These are phyloP conservation scores for Scedosporium minutisporum DNA, from an alignment of 2,329 filamentous ascomycete species.

Conservation along the genomic window DNA sequence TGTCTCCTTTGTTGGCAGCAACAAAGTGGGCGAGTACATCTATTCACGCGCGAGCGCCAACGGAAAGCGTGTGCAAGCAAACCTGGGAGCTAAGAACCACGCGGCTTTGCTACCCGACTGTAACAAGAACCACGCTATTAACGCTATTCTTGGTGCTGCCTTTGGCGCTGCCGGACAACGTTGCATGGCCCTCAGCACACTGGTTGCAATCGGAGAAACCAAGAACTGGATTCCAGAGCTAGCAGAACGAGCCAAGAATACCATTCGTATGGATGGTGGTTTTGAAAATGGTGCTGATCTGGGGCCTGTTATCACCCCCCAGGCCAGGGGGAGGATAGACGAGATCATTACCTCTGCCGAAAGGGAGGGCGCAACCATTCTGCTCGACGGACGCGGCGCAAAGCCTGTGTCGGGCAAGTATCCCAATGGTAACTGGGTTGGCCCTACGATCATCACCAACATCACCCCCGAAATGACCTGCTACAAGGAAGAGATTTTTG, in stretches of 20 bases:
- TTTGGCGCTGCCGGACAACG: slow-evolving; percentile 79
- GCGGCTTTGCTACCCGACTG: slow-evolving; percentile 75
- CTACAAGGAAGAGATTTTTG: slow-evolving; percentile 80
- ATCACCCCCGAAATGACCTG: slow-evolving; percentile 74
- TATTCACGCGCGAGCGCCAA: slow-evolving; percentile 69
- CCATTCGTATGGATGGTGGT: slow-evolving; percentile 65
- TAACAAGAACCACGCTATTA: slow-evolving; percentile 84
- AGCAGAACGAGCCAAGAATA: slow-evolving; percentile 64
- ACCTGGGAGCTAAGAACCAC: slow-evolving; percentile 83
- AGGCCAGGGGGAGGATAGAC: slow-evolving; percentile 73
- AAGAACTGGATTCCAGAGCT: slow-evolving; percentile 74
- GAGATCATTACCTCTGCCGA: slow-evolving; percentile 65
- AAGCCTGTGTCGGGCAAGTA: slow-evolving; percentile 71
- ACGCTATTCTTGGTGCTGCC: slow-evolving; percentile 73
- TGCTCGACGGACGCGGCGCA: slow-evolving; percentile 68
- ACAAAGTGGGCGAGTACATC: slow-evolving; percentile 85
- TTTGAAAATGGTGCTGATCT: slow-evolving; percentile 77
- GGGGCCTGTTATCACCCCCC: slow-evolving; percentile 70
- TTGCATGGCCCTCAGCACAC: slow-evolving; percentile 77
- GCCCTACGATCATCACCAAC: slow-evolving; percentile 72
- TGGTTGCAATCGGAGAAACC: slow-evolving; percentile 77
- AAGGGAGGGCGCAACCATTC: slow-evolving; percentile 69
- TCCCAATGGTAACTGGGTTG: slow-evolving; percentile 66
- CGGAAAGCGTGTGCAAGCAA: slow-evolving; percentile 81
- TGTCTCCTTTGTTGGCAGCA: slow-evolving; percentile 75